These are phyloP conservation scores for Fusarium anthophilum DNA, from an alignment of 2,329 filamentous ascomycete genomes.

Conservation along the genomic window DNA sequence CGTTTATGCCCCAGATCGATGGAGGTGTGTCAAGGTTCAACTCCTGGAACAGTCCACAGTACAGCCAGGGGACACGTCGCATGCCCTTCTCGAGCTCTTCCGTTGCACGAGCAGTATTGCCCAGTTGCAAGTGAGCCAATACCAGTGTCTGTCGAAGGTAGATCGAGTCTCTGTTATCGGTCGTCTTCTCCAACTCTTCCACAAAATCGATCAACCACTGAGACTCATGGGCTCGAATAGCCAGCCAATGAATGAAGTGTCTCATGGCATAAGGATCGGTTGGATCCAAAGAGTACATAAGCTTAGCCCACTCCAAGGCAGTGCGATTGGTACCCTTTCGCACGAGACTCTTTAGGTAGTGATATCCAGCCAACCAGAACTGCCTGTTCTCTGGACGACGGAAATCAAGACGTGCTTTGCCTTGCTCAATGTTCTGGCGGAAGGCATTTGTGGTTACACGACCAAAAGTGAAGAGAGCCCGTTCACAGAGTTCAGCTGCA, in stretches of 20 bases:
- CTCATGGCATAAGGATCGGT: constrained; percentile 85
- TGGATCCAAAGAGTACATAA: constrained; percentile 79
- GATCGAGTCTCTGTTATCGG: constrained; percentile 56
- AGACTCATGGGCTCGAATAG: constrained; percentile 81
- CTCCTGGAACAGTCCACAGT: constrained; percentile 80
- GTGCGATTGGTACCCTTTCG: constrained; percentile 95
- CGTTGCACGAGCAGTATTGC: constrained; percentile 72
- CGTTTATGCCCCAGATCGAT: constrained; percentile 82
- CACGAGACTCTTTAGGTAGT: constrained; percentile 85
- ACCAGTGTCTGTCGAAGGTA: constrained; percentile 82
- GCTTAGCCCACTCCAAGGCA: constrained; percentile 91
- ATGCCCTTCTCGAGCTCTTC: constrained; percentile 74
- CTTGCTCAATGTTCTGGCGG: constrained; percentile 76
- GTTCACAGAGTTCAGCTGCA: constrained; percentile 86
- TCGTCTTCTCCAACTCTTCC: constrained; percentile 53
- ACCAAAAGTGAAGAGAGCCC: constrained; percentile 94
- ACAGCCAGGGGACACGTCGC: constrained; percentile 82
- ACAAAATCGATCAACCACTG: constrained; percentile 78
- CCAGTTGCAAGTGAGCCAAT: constrained; percentile 78
- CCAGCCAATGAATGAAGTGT: constrained; percentile 83
- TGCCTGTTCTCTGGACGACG: constrained; percentile 86
- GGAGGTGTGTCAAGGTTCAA: constrained; percentile 81
- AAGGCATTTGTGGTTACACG: constrained; percentile 87
- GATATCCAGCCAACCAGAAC: constrained; percentile 88
- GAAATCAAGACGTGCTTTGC: constrained; percentile 84